Evolutionary conservation across 2,329 filamentous ascomycete species (phyloP).

Genomic region (Trichoderma sp.): DNA sequence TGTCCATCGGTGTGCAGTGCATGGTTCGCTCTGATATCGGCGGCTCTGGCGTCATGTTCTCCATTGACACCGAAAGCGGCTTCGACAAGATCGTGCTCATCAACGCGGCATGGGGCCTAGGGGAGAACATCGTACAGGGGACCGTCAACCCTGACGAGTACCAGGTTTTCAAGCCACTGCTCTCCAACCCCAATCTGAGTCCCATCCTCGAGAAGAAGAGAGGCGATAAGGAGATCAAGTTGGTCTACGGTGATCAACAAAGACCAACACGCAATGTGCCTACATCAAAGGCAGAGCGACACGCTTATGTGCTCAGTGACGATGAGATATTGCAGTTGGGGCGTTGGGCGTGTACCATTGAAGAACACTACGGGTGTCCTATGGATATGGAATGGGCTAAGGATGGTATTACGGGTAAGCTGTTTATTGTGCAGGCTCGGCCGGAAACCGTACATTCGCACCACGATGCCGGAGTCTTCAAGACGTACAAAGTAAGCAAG

Average conservation of each 20-base stretch:
- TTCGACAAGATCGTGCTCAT: constrained; percentile 40
- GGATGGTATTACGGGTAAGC: constrained; percentile 28
- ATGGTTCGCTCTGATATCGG: constrained; percentile 35
- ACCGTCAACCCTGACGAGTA: constrained; percentile 39
- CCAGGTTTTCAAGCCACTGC: constrained; percentile 37
- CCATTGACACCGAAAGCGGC: constrained; percentile 39
- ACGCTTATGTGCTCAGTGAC: constrained; percentile 32
- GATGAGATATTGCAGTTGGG: constrained; percentile 35
- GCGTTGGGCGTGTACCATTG: constrained; percentile 36
- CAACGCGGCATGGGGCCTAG: constrained; percentile 36
- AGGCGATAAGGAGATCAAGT: constrained; percentile 35
- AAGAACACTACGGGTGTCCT: constrained; percentile 34
- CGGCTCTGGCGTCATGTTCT: constrained; percentile 40
- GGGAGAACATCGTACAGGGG: constrained; percentile 39
- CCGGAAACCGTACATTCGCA: constrained; percentile 38
- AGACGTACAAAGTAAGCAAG: constrained; percentile 32
- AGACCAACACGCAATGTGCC: constrained; percentile 35
- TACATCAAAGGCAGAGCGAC: constrained; percentile 35
- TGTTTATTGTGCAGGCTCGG: constrained; percentile 38
- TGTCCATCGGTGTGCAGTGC: constrained; percentile 31
- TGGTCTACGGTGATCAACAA: constrained; percentile 32
- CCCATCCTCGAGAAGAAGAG: constrained; percentile 36
- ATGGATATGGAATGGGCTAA: constrained; percentile 42
- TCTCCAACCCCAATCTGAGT: constrained; percentile 25
- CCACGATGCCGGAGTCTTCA: constrained; percentile 29